Percentiles rank a stretch among this genome's conserved stretches.
Conservation (phyloP, 2,329 filamentous ascomycete species). For the Diaporthe sp. region DNA sequence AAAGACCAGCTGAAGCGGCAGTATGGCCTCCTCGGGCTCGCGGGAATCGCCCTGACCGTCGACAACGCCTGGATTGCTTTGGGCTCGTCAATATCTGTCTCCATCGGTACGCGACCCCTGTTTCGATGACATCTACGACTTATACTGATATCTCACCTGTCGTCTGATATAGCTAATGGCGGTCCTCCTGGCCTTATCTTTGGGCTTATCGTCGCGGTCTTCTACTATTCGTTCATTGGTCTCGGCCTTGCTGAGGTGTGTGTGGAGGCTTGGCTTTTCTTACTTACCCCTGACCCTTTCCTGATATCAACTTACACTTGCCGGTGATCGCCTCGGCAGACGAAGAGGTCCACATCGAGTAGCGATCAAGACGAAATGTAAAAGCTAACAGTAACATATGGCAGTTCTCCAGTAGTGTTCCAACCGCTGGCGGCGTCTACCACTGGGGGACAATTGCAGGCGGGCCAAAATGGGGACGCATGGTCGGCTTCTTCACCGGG, state of each 20-base stretch:
- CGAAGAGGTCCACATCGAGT: neutral
- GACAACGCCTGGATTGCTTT: constrained; percentile 76
- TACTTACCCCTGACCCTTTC: neutral
- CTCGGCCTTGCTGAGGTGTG: constrained; percentile 57
- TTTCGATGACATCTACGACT: constrained; percentile 8
- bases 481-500: constrained; percentile 61
- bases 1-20: constrained; percentile 74
- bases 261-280: constrained; percentile 18
- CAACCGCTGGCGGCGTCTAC: constrained; percentile 71
- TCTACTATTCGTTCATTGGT: constrained; percentile 59
- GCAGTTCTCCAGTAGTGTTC: constrained; percentile 72
- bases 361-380: neutral
- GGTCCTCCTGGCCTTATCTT: constrained; percentile 59
- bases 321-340: neutral
- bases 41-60: constrained; percentile 71
- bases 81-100: constrained; percentile 71
- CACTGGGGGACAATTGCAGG: constrained; percentile 73
- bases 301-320: constrained; percentile 35
- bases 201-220: constrained; percentile 57
- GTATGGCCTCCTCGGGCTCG: constrained; percentile 71
- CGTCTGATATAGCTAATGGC: constrained; percentile 52
- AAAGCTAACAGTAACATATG: constrained; percentile 51
- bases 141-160: constrained; percentile 32
- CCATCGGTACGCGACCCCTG: constrained; percentile 53
- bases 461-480: constrained; percentile 66